Base-by-base conservation (phyloP, 108 stramenopile genomes). In the Epipyxis sp. region DNA sequence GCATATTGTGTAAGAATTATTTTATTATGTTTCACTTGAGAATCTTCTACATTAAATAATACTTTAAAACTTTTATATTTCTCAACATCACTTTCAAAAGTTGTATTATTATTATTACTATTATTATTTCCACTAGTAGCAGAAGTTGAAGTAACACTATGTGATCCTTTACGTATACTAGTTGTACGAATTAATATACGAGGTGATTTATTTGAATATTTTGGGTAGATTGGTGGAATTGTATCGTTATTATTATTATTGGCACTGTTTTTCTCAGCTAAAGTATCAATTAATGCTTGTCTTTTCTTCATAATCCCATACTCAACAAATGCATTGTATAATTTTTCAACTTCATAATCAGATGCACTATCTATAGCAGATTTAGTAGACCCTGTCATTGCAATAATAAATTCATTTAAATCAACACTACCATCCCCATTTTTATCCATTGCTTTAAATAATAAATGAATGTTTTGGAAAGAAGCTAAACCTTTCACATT, bases 151-250 rank as follows among this genome's bases (percentile, higher is more conserved):
- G 20, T 32, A 65, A 65, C 20, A 65, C 20, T 32, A 65, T 65
- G 61, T 32, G 30, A 32, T n/a, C n/a, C n/a, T n/a, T n/a, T n/a
- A n/a, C n/a, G n/a, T n/a, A n/a, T n/a, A n/a, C n/a, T n/a, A n/a
- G n/a, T n/a, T n/a, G n/a, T n/a, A n/a, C n/a, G n/a, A n/a, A n/a
- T n/a, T n/a, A n/a, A n/a, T n/a, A n/a, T n/a, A 65, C 34, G 61
- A 65, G 61, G 34, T 65, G 61, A 65, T 65, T 32, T 32, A 65
- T 65, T 65, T 65, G 61, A 65, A 16, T 65, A 32, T 65, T 65
- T 65, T 32, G 20, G 30, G 34, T 16, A 65, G 61, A 65, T 32
- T 32, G 61, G 61, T 32, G 61, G 61, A 32, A 32, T 16, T 65
- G 61, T 32, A 32, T 32, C 61, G 30, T 65, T 32, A 32, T 65